Conservation (phyloP, 2,329 filamentous ascomycete species). For the Coniella lustricola region DNA sequence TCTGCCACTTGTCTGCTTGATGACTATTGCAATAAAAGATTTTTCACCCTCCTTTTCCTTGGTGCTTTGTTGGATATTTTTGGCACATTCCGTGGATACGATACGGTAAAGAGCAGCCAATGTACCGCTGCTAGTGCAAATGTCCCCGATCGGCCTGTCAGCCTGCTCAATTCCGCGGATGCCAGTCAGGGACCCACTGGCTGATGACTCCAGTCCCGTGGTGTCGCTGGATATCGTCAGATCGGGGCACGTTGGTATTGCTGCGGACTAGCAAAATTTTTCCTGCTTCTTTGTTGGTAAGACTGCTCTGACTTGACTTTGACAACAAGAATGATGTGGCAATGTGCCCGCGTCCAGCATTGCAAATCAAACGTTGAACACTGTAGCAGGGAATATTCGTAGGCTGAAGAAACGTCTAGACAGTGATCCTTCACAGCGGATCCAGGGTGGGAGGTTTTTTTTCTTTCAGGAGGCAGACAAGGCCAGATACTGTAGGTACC, state of each 20-base stretch:
- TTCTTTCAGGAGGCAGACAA: background rate
- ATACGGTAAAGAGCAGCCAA: no score
- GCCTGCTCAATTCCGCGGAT: background rate
- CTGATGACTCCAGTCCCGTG: background rate
- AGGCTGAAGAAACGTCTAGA: background rate
- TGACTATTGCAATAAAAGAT: background rate
- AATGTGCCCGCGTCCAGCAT: background rate
- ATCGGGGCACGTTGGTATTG: background rate
- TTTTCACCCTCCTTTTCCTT: no score
- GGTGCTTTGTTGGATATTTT: no score
- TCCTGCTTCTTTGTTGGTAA: background rate
- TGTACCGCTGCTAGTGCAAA: background rate
- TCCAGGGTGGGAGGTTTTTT: background rate
- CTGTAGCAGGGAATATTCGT: background rate
- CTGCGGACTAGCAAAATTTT: background rate
- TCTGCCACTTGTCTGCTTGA: background rate
- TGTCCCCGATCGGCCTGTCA: background rate
- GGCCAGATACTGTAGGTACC: no score
- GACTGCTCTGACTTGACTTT: no score
- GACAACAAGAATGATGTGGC: background rate
- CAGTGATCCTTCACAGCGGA: conserved; percentile 1
- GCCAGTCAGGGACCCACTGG: background rate
- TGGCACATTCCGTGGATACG: no score
- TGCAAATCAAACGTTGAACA: background rate
- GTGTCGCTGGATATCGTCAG: background rate